These are phyloP conservation scores for Coemansia sp. DNA, from an alignment of 192 early-diverging fungal genomes.

Conservation along the genomic window DNA sequence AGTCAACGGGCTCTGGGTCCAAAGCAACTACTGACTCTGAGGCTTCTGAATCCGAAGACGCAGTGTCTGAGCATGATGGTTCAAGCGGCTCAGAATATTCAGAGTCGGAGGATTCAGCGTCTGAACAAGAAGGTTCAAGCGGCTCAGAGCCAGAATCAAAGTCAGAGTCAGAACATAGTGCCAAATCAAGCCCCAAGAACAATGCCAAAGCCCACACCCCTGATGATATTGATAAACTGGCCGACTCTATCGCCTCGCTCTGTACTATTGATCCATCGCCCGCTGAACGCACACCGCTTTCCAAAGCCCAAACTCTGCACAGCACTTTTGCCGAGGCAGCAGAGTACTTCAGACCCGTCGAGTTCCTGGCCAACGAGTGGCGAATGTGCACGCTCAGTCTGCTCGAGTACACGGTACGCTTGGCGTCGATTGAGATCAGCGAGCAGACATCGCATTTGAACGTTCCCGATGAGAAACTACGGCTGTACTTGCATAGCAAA, in stretches of 20 bases:
- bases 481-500: constrained; percentile 53
- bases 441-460: constrained; percentile 65
- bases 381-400: constrained; percentile 53
- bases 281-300: not conserved
- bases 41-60: not conserved
- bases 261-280: not conserved
- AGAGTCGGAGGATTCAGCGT: not conserved
- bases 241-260: constrained; percentile 2
- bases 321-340: not conserved
- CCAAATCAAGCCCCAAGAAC: not conserved
- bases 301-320: too few relatives aligned
- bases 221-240: constrained; percentile 4
- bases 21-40: not conserved
- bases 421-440: constrained; percentile 58
- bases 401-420: constrained; percentile 62
- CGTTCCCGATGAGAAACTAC: constrained; percentile 65
- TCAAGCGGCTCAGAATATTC: not conserved
- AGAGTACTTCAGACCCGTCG: constrained; percentile 19
- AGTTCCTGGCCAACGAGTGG: constrained; percentile 35
- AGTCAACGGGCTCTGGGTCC: not conserved
- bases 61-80: not conserved
- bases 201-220: too few relatives aligned
- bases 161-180: not conserved
- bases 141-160: not conserved
- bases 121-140: not conserved